Conservation (phyloP, 2,329 filamentous ascomycete genomes). For the Aurifilum marmelostoma region DNA sequence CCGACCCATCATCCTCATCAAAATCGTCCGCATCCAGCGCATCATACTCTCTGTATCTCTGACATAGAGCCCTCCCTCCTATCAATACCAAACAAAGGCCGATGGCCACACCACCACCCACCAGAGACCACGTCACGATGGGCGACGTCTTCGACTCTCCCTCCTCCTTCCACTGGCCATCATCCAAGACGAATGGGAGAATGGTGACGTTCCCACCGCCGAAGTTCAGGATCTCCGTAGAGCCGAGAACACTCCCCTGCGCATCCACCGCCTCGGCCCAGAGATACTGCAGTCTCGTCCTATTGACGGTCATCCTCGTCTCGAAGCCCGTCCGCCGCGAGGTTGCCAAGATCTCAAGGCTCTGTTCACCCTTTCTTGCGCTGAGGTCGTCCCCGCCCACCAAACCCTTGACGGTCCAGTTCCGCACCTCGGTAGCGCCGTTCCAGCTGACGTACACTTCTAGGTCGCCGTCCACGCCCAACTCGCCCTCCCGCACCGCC, state of each 20-base stretch:
- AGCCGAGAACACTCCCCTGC: slow-evolving; percentile 32
- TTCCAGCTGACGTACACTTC: slow-evolving; percentile 39
- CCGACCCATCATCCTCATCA: slow-evolving; percentile 20
- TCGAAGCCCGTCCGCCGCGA: slow-evolving; percentile 26
- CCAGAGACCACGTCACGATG: background rate
- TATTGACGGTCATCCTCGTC: slow-evolving; percentile 22
- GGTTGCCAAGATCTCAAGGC: slow-evolving; percentile 12
- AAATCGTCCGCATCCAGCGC: slow-evolving; percentile 20
- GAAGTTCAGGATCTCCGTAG: slow-evolving; percentile 33
- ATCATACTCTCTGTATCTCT: slow-evolving; percentile 14
- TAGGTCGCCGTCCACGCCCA: slow-evolving; percentile 17
- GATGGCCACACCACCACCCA: slow-evolving; percentile 8
- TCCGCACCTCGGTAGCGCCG: slow-evolving; percentile 38
- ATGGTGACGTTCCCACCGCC: slow-evolving; percentile 16
- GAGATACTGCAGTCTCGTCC: slow-evolving; percentile 11
- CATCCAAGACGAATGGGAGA: slow-evolving; percentile 7
- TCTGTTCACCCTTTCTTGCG: background rate
- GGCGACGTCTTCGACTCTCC: background rate
- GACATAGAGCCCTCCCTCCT: slow-evolving; percentile 8
- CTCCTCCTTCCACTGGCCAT: slow-evolving; percentile 9
- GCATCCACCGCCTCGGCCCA: slow-evolving; percentile 27
- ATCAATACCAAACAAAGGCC: slow-evolving; percentile 5
- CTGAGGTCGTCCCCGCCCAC: background rate
- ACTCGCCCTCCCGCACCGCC: slow-evolving; percentile 28
- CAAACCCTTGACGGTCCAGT: slow-evolving; percentile 27